Evolutionary conservation across 2,329 filamentous ascomycete genomes (phyloP).

Genomic region (Diaporthe batatas): DNA sequence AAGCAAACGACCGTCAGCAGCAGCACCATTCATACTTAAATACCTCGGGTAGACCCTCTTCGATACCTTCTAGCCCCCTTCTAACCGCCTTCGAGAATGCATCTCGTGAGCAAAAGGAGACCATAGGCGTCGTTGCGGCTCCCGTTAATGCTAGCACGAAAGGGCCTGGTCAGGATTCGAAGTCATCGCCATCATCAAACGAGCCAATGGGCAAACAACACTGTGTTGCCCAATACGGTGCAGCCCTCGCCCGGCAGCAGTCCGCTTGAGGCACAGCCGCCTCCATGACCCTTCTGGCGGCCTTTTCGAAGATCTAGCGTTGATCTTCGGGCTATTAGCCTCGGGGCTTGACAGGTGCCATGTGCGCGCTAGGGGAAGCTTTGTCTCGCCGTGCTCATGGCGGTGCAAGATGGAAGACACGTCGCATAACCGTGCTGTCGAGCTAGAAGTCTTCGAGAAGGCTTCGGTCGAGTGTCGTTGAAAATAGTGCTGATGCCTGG

Average conservation of each 20-base stretch:
- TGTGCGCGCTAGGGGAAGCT: not conserved
- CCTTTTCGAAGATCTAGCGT: slow-evolving; percentile 5
- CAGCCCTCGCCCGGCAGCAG: not conserved
- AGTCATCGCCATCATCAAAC: not conserved
- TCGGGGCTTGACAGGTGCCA: slow-evolving; percentile 9
- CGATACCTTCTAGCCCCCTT: not conserved
- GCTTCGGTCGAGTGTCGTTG: not conserved
- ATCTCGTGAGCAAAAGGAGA: not conserved
- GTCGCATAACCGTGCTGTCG: slow-evolving; percentile 7
- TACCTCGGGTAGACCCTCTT: not conserved
- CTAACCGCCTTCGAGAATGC: not conserved
- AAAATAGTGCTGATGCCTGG: not conserved
- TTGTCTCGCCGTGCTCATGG: not conserved
- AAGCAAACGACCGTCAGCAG: not conserved
- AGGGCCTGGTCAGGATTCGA: not conserved
- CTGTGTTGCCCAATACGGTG: not conserved
- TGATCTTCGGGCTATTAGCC: not conserved
- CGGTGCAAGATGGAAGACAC: not conserved
- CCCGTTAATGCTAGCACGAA: not conserved
- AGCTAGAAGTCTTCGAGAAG: not conserved
- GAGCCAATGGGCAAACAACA: not conserved
- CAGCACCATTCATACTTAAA: not conserved
- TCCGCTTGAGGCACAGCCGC: not conserved
- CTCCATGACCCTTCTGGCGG: not conserved
- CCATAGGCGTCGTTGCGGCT: not conserved